Conservation (phyloP, 1,284 basidiomycete genomes). For the Anthracocystis panici-leucophaei region DNA sequence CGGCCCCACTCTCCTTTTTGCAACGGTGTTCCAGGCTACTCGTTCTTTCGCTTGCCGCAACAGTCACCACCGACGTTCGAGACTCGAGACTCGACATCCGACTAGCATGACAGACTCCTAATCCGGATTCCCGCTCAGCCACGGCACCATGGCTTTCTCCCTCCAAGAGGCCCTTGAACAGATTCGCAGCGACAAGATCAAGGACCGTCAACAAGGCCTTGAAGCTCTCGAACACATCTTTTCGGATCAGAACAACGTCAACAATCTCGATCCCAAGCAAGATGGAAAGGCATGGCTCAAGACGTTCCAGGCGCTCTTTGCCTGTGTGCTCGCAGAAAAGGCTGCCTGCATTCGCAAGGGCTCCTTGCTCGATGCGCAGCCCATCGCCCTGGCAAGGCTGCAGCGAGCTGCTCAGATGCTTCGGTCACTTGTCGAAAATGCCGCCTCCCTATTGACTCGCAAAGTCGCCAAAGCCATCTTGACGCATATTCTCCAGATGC, state of each 20-base stretch:
- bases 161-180: constrained; percentile 51
- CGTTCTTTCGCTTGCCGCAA: too few species aligned
- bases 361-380: constrained; percentile 65
- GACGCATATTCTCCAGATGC: constrained; percentile 77
- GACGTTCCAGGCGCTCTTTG: constrained; percentile 81
- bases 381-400: constrained; percentile 75
- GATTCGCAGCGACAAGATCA: constrained; percentile 74
- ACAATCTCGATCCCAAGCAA: constrained; percentile 74
- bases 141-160: constrained; percentile 41
- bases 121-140: background rate
- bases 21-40: too few species aligned
- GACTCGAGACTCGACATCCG: background rate
- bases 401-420: constrained; percentile 77
- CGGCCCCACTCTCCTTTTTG: background rate
- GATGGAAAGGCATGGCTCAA: constrained; percentile 75
- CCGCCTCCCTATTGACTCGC: constrained; percentile 74
- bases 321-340: constrained; percentile 77
- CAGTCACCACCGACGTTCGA: background rate
- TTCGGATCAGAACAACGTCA: constrained; percentile 73
- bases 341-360: constrained; percentile 73
- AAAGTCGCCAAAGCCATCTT: constrained; percentile 75
- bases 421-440: constrained; percentile 78
- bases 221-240: constrained; percentile 76
- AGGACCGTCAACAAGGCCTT: constrained; percentile 79
- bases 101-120: constrained; percentile 12